Conservation (phyloP, 768 basidiomycete genomes). For the Rhizopogon roseolus region DNA sequence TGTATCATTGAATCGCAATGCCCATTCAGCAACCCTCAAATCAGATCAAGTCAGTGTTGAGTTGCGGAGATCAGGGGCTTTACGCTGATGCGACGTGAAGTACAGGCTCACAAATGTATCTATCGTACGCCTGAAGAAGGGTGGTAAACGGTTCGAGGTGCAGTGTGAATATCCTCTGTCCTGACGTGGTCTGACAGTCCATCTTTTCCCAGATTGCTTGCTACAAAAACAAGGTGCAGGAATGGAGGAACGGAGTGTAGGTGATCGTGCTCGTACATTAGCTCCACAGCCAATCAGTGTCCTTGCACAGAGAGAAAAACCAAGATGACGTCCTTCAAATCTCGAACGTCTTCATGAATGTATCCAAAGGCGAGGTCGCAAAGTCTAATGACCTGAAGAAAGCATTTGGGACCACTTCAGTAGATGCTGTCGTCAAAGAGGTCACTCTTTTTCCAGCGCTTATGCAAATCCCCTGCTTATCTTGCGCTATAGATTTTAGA, state of each 20-base stretch:
- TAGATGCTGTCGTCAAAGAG: constrained; percentile 75
- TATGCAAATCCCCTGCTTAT: neutral
- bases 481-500: constrained; percentile 67
- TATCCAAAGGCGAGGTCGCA: constrained; percentile 93
- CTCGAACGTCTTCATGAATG: constrained; percentile 92
- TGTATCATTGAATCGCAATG: constrained; percentile 22
- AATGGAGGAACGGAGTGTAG: constrained; percentile 90
- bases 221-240: constrained; percentile 99
- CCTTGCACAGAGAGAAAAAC: constrained; percentile 68
- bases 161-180: neutral
- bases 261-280: constrained; percentile 14
- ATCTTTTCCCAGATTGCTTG: constrained; percentile 71
- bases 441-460: constrained; percentile 31
- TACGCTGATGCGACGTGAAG: constrained; percentile 4
- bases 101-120: constrained; percentile 93
- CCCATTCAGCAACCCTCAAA: constrained; percentile 81
- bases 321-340: constrained; percentile 96
- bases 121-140: constrained; percentile 93
- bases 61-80: constrained; percentile 3
- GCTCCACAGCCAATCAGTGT: constrained; percentile 1
- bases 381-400: constrained; percentile 88
- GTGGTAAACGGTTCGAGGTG: constrained; percentile 96
- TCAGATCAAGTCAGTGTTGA: constrained; percentile 69
- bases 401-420: constrained; percentile 76
- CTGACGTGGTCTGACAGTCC: neutral